Evolutionary conservation across 371 early-diverging fungal genomes (phyloP).

Genomic region (Sporodiniella umbellata): DNA sequence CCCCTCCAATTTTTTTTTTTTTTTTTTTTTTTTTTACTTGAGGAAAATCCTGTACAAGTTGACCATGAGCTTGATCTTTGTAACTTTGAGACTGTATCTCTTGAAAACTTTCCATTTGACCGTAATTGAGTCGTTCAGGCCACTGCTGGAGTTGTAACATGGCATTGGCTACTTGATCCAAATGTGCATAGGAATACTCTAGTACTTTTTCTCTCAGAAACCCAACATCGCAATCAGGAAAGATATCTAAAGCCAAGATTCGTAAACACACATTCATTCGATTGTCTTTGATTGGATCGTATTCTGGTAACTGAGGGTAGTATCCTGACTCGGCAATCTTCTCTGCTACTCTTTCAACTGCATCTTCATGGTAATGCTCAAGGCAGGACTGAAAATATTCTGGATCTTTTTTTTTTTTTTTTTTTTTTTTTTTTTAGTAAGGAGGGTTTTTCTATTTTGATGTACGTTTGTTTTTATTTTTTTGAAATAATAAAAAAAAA

Average conservation of each 20-base stretch:
- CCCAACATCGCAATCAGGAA: conserved; percentile 45
- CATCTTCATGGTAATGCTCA: conserved; percentile 29
- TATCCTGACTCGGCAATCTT: conserved; percentile 33
- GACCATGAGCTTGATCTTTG: conserved; percentile 28
- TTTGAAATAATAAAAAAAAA: no score
- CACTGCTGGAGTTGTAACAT: conserved; percentile 14
- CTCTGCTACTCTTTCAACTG: conserved; percentile 43
- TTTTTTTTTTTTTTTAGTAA: no score
- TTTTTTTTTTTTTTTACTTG: conserved; percentile 22
- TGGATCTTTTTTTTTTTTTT: conserved; percentile 30
- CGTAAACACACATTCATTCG: conserved; percentile 32
- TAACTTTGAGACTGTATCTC: conserved; percentile 35
- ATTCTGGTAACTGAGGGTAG: conserved; percentile 31
- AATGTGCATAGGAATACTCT: conserved; percentile 22
- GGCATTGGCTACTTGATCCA: conserved; percentile 33
- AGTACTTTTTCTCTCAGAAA: conserved; percentile 36
- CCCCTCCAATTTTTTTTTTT: not conserved
- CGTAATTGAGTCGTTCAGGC: conserved; percentile 38
- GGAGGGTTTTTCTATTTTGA: no score
- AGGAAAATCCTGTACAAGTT: conserved; percentile 35
- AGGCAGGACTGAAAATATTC: conserved; percentile 46
- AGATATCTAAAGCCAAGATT: conserved; percentile 44
- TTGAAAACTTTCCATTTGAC: conserved; percentile 32
- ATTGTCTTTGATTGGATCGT: conserved; percentile 6
- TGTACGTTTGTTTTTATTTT: no score